Evolutionary conservation across 768 basidiomycete species (phyloP), one percentile per base, ranked within the genome.

Genomic region (Paxillus ammoniavirescens): DNA sequence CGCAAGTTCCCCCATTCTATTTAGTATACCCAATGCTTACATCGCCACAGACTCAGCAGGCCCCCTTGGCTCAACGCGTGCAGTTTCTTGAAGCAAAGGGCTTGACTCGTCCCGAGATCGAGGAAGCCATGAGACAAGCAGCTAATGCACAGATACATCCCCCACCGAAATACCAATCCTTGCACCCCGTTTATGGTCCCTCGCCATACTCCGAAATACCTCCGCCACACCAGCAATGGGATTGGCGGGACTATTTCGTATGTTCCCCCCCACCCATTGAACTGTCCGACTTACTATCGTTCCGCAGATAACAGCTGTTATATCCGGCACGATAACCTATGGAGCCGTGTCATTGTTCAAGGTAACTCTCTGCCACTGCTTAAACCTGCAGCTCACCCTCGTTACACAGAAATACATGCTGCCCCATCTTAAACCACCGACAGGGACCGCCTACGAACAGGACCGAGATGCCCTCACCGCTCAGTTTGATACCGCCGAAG

Each of bases 201-300:
- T 71, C 76, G 56, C 67, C 73, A 14, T 76, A 73, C 62, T 47
- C 52, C 0, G 51, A 57, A 50, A 59, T 72, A 47, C 71, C 80
- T 57, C 72, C 73, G 13, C 72, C 71, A 23, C 63, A 72, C 21
- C 83, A 81, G 8, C 77, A 75, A 54, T 85, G 91, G 82, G 96
- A 98, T 69, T 99, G 97, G 97, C 79, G 95, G 53, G 97, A 99
- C 72, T 93, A 96, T 70, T 99, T 98, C 68, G 94, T 95, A 65
- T 65, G 91, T 75, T 43, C 14, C 47, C 14, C 47, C 33, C 14
- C 28, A 0, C 4, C 8, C 12, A 2, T 2, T 18, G 35, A 13
- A 35, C 13, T 35, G 12, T n/a, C 10, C 35, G 23, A 15, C 47
- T 60, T 66, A 60, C 60, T 55, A 70, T 63, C 63, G 55, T 53